phyloP scores from a whole-genome alignment of 805 yeast species.

The Ogataea methanolica region DNA sequence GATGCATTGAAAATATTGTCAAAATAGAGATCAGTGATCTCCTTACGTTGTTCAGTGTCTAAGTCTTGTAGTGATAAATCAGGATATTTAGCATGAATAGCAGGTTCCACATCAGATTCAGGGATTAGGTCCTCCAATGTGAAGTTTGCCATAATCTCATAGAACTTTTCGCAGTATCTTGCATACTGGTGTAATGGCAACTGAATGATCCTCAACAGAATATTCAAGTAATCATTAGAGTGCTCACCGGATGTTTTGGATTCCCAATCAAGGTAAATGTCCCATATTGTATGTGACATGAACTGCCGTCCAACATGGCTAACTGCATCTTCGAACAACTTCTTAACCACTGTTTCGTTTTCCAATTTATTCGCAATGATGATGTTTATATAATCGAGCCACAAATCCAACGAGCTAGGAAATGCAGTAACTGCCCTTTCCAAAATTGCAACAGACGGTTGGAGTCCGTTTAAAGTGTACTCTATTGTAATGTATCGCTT shows the following conservation, averaged over 20 bases:
- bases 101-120: slow-evolving; percentile 24
- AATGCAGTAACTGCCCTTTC: slow-evolving; percentile 41
- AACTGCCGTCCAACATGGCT: slow-evolving; percentile 62
- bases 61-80: slow-evolving; percentile 7
- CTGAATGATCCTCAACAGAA: slow-evolving; percentile 41
- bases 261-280: slow-evolving; percentile 63
- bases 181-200: slow-evolving; percentile 88
- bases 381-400: slow-evolving; percentile 63
- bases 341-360: slow-evolving; percentile 29
- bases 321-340: slow-evolving; percentile 45
- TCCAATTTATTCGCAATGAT: slow-evolving; percentile 38
- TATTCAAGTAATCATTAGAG: slow-evolving; percentile 33
- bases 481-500: slow-evolving; percentile 51
- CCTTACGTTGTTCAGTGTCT: slow-evolving; percentile 13
- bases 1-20: slow-evolving; percentile 39
- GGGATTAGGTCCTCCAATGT: slow-evolving; percentile 30
- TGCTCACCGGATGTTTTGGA: slow-evolving; percentile 29
- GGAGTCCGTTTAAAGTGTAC: slow-evolving; percentile 52
- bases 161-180: slow-evolving; percentile 55
- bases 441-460: slow-evolving; percentile 43
- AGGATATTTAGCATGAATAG: slow-evolving; percentile 17
- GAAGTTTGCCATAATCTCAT: slow-evolving; percentile 34
- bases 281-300: slow-evolving; percentile 81
- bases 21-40: slow-evolving; percentile 39
- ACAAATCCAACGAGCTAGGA: slow-evolving; percentile 59